Conservation (phyloP, 75 land plant species). For the Sequoia sempervirens region DNA sequence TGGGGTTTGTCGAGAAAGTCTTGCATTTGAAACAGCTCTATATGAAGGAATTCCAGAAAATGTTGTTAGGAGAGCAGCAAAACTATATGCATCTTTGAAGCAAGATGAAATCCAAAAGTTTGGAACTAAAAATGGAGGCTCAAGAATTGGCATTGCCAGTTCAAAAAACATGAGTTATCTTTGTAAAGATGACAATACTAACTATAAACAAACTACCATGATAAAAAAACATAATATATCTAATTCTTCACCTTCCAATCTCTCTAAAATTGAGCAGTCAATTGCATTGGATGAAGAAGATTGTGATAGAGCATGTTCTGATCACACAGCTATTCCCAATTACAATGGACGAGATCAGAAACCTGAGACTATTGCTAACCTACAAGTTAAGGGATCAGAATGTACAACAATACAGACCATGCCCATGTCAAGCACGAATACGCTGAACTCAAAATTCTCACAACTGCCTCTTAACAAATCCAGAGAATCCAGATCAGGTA, state of each 20-base stretch:
- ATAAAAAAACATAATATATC: not conserved
- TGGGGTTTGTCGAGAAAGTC: constrained; percentile 88
- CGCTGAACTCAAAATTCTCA: not conserved
- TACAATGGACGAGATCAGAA: not conserved
- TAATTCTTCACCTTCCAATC: not conserved
- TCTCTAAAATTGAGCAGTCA: constrained; percentile 6
- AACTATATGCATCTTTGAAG: constrained; percentile 44
- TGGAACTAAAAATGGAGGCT: not conserved
- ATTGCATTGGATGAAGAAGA: not conserved
- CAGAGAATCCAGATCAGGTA: constrained; percentile 2
- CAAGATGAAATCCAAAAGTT: not conserved
- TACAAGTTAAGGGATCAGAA: not conserved
- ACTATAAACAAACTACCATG: not conserved
- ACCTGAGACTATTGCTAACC: not conserved
- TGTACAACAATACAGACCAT: not conserved
- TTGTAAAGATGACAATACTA: not conserved
- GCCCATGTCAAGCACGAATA: not conserved
- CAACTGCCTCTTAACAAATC: not conserved
- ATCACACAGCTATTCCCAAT: not conserved
- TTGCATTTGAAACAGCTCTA: constrained; percentile 93
- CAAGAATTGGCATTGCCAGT: not conserved
- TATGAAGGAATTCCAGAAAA: constrained; percentile 76
- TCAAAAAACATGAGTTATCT: not conserved
- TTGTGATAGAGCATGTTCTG: not conserved
- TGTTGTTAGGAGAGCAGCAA: constrained; percentile 71